Evolutionary conservation across 2,329 filamentous ascomycete genomes (phyloP).

Genomic region (Penicillium sp.): DNA sequence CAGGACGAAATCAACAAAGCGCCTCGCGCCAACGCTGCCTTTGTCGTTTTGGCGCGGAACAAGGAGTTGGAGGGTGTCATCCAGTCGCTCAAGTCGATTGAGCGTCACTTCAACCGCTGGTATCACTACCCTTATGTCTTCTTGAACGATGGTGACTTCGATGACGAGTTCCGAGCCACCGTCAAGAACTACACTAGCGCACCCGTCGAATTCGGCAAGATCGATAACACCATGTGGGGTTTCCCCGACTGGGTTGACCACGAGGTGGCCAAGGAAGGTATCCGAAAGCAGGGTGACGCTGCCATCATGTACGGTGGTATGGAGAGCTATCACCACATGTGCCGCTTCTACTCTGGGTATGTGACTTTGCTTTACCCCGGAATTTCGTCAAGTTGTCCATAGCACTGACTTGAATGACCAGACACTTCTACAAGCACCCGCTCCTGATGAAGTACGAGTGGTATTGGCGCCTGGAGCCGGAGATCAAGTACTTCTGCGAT

Average conservation of each 20-base stretch:
- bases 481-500: constrained; percentile 99
- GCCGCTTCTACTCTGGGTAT: constrained; percentile 96
- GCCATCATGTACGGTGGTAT: constrained; percentile 99
- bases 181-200: constrained; percentile 88
- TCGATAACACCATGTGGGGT: constrained; percentile 89
- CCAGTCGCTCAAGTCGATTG: constrained; percentile 95
- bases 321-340: constrained; percentile 99
- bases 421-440: constrained; percentile 97
- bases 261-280: constrained; percentile 92
- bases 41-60: constrained; percentile 93
- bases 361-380: constrained; percentile 30
- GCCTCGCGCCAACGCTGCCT: constrained; percentile 88
- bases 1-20: constrained; percentile 56
- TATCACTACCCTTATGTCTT: constrained; percentile 99
- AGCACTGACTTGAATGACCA: constrained; percentile 29
- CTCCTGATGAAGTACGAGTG: constrained; percentile 96
- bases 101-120: constrained; percentile 98
- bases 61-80: constrained; percentile 96
- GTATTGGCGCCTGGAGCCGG: constrained; percentile 99
- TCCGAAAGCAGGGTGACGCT: constrained; percentile 92
- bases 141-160: constrained; percentile 96
- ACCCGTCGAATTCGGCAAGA: constrained; percentile 89
- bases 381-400: background rate
- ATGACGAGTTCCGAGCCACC: constrained; percentile 86
- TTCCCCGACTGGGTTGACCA: constrained; percentile 95